Evolutionary conservation across 768 basidiomycete genomes (phyloP).

Genomic region (Hypholoma sublateritium): DNA sequence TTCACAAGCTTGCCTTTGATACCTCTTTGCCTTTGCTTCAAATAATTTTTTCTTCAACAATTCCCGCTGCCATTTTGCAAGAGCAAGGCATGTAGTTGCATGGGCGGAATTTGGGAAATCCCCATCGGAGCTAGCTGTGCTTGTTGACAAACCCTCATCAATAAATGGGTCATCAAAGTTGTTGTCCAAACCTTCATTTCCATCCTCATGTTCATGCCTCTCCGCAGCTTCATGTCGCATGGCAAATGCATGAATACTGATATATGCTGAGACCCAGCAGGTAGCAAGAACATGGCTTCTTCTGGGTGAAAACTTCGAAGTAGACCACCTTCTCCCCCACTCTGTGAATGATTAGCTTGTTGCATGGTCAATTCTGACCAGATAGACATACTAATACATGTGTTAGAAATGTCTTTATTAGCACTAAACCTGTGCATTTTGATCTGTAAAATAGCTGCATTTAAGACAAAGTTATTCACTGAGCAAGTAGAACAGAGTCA

Average conservation of each 20-base stretch:
- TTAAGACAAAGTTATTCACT: no score
- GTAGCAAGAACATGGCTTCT: slow-evolving; percentile 25
- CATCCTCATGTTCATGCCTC: slow-evolving; percentile 19
- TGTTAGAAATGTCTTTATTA: no score
- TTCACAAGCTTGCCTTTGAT: background rate
- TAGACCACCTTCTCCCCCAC: no score
- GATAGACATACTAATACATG: no score
- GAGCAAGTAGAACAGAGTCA: no score
- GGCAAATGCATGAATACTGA: slow-evolving; percentile 30
- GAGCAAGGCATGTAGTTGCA: background rate
- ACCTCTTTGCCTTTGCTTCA: background rate
- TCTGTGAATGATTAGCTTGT: no score
- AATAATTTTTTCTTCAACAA: no score
- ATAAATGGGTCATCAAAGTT: slow-evolving; percentile 21
- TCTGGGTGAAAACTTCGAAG: no score
- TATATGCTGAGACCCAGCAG: slow-evolving; percentile 30
- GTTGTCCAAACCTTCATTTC: background rate
- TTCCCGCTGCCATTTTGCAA: background rate
- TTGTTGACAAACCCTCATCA: slow-evolving; percentile 9
- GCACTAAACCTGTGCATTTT: no score
- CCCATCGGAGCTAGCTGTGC: background rate
- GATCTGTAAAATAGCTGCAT: no score
- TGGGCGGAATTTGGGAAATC: background rate
- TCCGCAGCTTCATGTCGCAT: slow-evolving; percentile 25
- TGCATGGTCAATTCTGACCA: no score